These are phyloP conservation scores for Skeletonema grethae DNA, from an alignment of 108 stramenopile species.

Conservation along the genomic window DNA sequence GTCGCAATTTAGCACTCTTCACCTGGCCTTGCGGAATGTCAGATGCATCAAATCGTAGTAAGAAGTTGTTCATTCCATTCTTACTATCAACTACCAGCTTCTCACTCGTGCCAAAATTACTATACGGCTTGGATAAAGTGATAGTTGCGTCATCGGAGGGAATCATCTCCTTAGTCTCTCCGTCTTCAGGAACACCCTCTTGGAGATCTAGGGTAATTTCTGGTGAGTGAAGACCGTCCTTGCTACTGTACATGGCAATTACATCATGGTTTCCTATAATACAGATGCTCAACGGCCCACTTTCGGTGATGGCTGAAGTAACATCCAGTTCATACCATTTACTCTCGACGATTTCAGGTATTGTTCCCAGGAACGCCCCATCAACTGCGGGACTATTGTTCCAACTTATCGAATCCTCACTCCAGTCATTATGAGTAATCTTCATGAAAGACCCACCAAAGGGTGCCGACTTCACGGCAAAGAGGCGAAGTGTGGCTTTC, in stretches of 20 bases:
- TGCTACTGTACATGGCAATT: conserved; percentile 39
- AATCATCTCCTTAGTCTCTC: conserved; percentile 22
- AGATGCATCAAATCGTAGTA: conserved; percentile 44
- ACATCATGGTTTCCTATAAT: conserved; percentile 38
- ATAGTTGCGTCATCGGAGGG: conserved; percentile 49
- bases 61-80: conserved; percentile 40
- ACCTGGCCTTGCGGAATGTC: conserved; percentile 42
- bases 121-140: conserved; percentile 18
- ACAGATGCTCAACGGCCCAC: conserved; percentile 42
- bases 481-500: conserved; percentile 32
- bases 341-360: conserved; percentile 16
- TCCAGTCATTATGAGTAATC: conserved; percentile 32
- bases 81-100: conserved; percentile 24
- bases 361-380: conserved; percentile 25
- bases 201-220: conserved; percentile 37
- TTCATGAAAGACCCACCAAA: conserved; percentile 35
- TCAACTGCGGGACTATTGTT: conserved; percentile 26
- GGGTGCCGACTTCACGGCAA: conserved; percentile 20
- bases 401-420: conserved; percentile 23
- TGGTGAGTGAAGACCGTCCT: conserved; percentile 35
- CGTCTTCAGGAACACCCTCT: conserved; percentile 22
- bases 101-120: conserved; percentile 34
- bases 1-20: conserved; percentile 26
- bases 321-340: conserved; percentile 43
- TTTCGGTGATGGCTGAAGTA: conserved; percentile 34